phyloP scores from a whole-genome alignment of 108 stramenopile genomes.

The Parietichytrium sp. region DNA sequence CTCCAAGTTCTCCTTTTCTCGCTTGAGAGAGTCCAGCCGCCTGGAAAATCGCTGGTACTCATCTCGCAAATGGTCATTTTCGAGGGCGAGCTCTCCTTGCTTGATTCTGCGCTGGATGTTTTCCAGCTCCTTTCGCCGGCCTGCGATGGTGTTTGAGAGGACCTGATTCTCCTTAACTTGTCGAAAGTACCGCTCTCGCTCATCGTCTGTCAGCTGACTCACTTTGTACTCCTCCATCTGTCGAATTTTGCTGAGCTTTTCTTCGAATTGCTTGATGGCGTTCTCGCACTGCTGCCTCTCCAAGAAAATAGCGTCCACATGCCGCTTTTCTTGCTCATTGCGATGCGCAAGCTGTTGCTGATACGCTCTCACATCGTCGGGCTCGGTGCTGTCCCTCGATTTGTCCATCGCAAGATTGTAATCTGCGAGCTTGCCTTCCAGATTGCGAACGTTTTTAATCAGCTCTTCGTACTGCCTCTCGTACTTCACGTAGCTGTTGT shows the following conservation, averaged over 20 bases:
- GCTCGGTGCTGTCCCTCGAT: conserved; percentile 60
- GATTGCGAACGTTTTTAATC: conserved; percentile 48
- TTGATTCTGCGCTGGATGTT: not conserved
- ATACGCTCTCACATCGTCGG: conserved; percentile 56
- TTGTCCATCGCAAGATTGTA: conserved; percentile 73
- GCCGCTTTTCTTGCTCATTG: conserved; percentile 51
- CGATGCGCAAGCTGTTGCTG: conserved; percentile 39
- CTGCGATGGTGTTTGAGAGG: not conserved
- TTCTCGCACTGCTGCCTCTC: conserved; percentile 56
- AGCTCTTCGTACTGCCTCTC: conserved; percentile 62
- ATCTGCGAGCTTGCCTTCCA: conserved; percentile 68
- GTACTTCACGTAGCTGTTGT: conserved; percentile 18
- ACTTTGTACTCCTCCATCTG: conserved; percentile 57
- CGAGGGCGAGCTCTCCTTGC: conserved; percentile 24
- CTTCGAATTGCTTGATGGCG: conserved; percentile 53
- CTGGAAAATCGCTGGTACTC: conserved; percentile 43
- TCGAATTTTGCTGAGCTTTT: conserved; percentile 47
- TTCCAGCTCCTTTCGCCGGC: not conserved
- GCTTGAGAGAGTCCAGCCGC: conserved; percentile 32
- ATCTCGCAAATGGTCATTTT: conserved; percentile 31
- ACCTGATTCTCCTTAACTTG: not conserved
- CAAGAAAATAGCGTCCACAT: conserved; percentile 62
- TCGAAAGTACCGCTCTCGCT: conserved; percentile 27
- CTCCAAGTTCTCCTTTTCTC: conserved; percentile 51
- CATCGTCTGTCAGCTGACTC: conserved; percentile 54